phyloP scores from a whole-genome alignment of 768 basidiomycete genomes.

The Fomitopsis serialis region DNA sequence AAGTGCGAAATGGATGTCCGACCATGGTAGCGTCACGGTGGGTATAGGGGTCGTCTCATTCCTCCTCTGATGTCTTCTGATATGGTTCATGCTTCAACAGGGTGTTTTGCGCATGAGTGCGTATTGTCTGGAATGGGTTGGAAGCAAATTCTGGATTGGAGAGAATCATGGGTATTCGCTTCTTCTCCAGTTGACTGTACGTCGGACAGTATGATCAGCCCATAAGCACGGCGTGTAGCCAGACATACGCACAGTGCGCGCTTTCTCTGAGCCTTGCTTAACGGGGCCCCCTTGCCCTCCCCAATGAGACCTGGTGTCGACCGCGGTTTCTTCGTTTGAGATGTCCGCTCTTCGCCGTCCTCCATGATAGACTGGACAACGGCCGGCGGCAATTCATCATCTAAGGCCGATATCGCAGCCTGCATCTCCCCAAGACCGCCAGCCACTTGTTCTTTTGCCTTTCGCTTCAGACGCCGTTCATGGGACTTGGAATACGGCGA shows the following conservation, averaged over 20 bases:
- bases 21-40: too few relatives aligned
- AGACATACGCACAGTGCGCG: constrained; percentile 51
- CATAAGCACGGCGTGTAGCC: constrained; percentile 5
- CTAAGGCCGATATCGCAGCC: constrained; percentile 49
- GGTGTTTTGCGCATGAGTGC: constrained; percentile 76
- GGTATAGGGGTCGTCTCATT: not conserved
- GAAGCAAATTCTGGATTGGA: constrained; percentile 57
- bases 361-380: constrained; percentile 11
- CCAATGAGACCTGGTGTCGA: constrained; percentile 55
- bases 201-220: not conserved
- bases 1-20: too few relatives aligned
- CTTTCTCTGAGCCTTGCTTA: constrained; percentile 62
- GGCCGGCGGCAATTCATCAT: constrained; percentile 26
- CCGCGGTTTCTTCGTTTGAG: constrained; percentile 18
- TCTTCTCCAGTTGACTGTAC: constrained; percentile 55
- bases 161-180: constrained; percentile 66
- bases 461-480: constrained; percentile 62
- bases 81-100: constrained; percentile 44
- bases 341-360: constrained; percentile 10
- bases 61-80: not conserved
- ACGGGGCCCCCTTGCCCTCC: constrained; percentile 51
- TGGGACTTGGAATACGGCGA: constrained; percentile 71
- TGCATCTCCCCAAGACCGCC: constrained; percentile 32
- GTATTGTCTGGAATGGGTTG: constrained; percentile 75
- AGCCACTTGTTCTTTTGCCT: constrained; percentile 41